Evolutionary conservation across 192 early-diverging fungal genomes (phyloP).

Genomic region (Pilobolus umbonatus): DNA sequence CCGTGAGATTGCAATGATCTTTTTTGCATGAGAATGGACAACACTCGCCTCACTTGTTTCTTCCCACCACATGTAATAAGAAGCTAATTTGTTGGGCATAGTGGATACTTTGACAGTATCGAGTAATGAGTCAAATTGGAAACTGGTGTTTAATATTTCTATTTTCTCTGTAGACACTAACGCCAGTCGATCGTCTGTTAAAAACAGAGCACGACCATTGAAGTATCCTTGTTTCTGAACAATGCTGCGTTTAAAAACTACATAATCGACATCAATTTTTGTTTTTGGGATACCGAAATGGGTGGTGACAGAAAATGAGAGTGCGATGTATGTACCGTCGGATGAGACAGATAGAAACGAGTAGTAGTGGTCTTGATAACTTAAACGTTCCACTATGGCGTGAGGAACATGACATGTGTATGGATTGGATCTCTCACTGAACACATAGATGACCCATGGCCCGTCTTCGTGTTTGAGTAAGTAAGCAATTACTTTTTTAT

Average conservation of each 20-base stretch:
- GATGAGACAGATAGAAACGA: background rate
- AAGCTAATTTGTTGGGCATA: background rate
- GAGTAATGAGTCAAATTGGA: no score
- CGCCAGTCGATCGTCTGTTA: background rate
- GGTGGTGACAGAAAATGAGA: slow-evolving; percentile 1
- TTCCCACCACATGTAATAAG: background rate
- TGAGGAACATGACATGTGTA: background rate
- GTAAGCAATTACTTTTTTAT: background rate
- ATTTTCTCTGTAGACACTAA: background rate
- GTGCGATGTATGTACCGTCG: background rate
- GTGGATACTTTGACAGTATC: background rate
- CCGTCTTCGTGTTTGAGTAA: background rate
- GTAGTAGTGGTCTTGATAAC: background rate
- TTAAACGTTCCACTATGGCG: background rate
- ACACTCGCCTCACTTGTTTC: background rate
- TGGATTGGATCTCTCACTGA: no score
- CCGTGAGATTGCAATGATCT: background rate
- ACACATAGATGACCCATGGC: no score
- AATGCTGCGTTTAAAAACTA: no score
- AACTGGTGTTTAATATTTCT: background rate
- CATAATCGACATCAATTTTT: background rate
- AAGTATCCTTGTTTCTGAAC: background rate
- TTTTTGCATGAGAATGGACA: background rate
- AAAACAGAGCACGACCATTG: slow-evolving; percentile 1
- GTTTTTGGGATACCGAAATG: no score